Base-by-base conservation (phyloP, 306 rosid genomes). In the Glycine latifolia region DNA sequence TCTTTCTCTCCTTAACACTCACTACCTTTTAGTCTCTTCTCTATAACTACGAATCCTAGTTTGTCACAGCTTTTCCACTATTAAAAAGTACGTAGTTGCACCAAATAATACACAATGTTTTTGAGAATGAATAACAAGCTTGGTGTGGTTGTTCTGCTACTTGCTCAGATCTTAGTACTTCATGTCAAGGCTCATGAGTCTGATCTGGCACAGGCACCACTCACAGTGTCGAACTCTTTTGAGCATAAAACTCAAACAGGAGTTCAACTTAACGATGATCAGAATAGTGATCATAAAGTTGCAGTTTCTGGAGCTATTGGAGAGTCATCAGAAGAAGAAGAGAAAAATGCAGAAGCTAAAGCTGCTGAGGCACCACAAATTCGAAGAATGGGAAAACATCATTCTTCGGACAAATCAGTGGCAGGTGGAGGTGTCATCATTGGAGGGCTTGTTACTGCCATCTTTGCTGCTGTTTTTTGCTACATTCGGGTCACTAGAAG, bases 401-500 rank as follows among this genome's bases (percentile, higher is more conserved):
- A 79, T 76, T 81, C 82, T 2, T 14, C 79, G 1, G 95, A 91
- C 55, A 88, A 85, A 84, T 95, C 99, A 7, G 82, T 90, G 88
- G 97, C 94, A 3, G 99, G 97, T 48, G 97, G 99, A 8, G 99
- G 97, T 73, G 94, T 91, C 26, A 95, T 95, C 81, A 90, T 95
- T 41, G 97, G 97, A 53, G 97, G 97, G 2, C 90, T 95, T 69
- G 90, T 87, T 52, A 95, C 97, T 49, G 92, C 92, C 58, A 81
- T 88, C 61, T 88, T 90, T 78, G 98, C 97, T 5, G 95, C 97
- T 80, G 90, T 94, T 26, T 94, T 94, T 65, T 88, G 91, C 88
- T 94, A 94, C 75, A 91, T 94, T 78, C 89, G 94, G 33, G 98
- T 91, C 58, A 94, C 98, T 9, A 87, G 95, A 56, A 94, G 81